phyloP scores from a whole-genome alignment of 169 alveolate genomes.

The Prorocentrum cordatum region DNA sequence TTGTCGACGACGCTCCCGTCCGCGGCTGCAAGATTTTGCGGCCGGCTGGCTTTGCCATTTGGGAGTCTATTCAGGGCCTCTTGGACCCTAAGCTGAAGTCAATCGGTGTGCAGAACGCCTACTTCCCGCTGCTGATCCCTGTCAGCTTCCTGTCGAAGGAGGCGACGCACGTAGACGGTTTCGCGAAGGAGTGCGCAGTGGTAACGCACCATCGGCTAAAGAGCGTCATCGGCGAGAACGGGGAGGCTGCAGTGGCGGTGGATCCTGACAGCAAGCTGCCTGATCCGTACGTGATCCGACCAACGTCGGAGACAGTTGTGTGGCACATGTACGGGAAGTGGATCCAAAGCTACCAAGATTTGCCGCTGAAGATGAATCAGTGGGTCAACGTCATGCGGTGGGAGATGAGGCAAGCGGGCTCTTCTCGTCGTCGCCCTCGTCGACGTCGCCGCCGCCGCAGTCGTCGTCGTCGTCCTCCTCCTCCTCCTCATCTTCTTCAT shows the following conservation, averaged over 20 bases:
- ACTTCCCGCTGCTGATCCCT: constrained; percentile 57
- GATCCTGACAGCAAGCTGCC: constrained; percentile 35
- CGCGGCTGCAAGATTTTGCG: constrained; percentile 51
- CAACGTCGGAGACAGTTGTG: constrained; percentile 46
- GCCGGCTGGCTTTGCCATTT: constrained; percentile 48
- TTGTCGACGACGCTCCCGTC: constrained; percentile 47
- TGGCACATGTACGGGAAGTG: constrained; percentile 69
- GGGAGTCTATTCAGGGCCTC: constrained; percentile 47
- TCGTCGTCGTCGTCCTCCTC: background rate
- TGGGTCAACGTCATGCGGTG: constrained; percentile 58
- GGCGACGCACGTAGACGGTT: constrained; percentile 49
- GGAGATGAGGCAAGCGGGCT: constrained; percentile 1
- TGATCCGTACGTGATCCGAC: constrained; percentile 38
- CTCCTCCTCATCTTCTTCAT: background rate
- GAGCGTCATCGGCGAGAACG: background rate
- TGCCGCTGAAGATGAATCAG: constrained; percentile 56
- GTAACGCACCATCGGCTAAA: constrained; percentile 43
- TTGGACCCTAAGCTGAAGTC: constrained; percentile 48
- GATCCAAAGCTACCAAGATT: constrained; percentile 48
- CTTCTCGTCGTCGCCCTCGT: background rate
- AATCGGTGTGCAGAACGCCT: constrained; percentile 54
- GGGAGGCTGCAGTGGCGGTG: background rate
- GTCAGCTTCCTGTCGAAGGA: constrained; percentile 39
- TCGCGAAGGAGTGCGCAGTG: constrained; percentile 66
- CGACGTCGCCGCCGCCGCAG: background rate